Conservation (phyloP, 1,139 yeast species). For the Spencermartinsiella ligniputridi region DNA sequence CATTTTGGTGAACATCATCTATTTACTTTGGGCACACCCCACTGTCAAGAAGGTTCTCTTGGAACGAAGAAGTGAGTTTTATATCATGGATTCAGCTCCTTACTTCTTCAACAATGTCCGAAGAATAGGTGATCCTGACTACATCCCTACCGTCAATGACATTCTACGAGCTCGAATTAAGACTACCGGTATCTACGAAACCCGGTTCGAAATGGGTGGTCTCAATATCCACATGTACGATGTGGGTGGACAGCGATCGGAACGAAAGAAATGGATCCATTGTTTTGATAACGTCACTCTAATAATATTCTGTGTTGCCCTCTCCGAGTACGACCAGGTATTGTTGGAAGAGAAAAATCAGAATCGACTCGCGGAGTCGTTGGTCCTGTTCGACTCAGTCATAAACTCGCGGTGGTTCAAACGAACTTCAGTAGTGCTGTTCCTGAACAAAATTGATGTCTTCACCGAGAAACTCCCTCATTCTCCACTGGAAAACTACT, state of each 20-base stretch:
- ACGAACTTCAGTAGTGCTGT: constrained; percentile 77
- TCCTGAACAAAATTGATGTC: constrained; percentile 84
- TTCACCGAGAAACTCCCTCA: constrained; percentile 79
- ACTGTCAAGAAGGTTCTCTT: constrained; percentile 55
- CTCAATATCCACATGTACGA: constrained; percentile 80
- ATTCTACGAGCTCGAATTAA: constrained; percentile 83
- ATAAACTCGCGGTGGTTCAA: constrained; percentile 94
- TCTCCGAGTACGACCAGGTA: constrained; percentile 86
- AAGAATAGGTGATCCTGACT: constrained; percentile 57
- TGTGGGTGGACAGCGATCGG: constrained; percentile 93
- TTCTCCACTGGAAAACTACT: constrained; percentile 76
- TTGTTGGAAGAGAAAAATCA: constrained; percentile 66
- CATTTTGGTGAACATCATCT: constrained; percentile 25
- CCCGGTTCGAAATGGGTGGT: constrained; percentile 70
- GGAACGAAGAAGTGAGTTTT: constrained; percentile 67
- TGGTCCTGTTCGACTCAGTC: constrained; percentile 82
- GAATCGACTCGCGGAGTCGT: constrained; percentile 80
- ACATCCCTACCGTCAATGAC: constrained; percentile 71
- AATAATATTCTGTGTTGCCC: constrained; percentile 84
- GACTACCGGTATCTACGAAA: constrained; percentile 89
- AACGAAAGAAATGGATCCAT: constrained; percentile 92
- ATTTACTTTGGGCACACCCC: constrained; percentile 51
- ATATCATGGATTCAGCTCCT: constrained; percentile 80
- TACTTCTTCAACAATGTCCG: constrained; percentile 69
- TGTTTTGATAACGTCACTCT: constrained; percentile 90